These are phyloP conservation scores for Aspergillus sclerotiicarbonarius DNA, from an alignment of 495 filamentous ascomycete genomes.

Conservation along the genomic window DNA sequence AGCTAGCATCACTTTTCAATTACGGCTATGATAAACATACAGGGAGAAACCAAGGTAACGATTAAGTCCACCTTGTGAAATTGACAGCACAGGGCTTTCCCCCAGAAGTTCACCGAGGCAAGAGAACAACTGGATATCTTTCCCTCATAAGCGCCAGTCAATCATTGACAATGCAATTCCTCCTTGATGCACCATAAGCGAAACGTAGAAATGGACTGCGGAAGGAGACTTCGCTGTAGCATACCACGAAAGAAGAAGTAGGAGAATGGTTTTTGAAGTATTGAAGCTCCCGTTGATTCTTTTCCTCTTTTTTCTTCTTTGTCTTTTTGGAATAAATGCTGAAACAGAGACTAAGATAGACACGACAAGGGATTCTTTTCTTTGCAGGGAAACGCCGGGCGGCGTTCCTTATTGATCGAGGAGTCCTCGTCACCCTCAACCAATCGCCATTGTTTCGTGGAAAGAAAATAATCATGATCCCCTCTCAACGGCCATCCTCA, in stretches of 20 bases:
- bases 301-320: slow-evolving; percentile 41
- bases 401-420: slow-evolving; percentile 1
- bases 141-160: slow-evolving; percentile 91
- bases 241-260: slow-evolving; percentile 27
- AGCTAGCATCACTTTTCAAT: slow-evolving; percentile 40
- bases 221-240: slow-evolving; percentile 17
- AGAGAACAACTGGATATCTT: slow-evolving; percentile 73
- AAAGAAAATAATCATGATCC: slow-evolving; percentile 25
- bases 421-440: not conserved
- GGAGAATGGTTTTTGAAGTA: slow-evolving; percentile 30
- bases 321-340: slow-evolving; percentile 30
- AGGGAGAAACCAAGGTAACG: slow-evolving; percentile 57
- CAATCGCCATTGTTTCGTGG: slow-evolving; percentile 26
- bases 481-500: slow-evolving; percentile 35
- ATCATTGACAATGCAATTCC: slow-evolving; percentile 50
- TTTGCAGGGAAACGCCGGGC: slow-evolving; percentile 1
- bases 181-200: slow-evolving; percentile 35
- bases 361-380: slow-evolving; percentile 42
- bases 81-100: slow-evolving; percentile 92
- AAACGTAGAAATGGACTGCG: slow-evolving; percentile 21
- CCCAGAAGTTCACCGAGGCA: slow-evolving; percentile 52
- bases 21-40: slow-evolving; percentile 43
- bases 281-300: slow-evolving; percentile 31
- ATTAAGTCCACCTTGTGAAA: slow-evolving; percentile 60
- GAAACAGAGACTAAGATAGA: slow-evolving; percentile 48